Conservation (phyloP, 495 filamentous ascomycete species). For the Penicillium robsamsonii region DNA sequence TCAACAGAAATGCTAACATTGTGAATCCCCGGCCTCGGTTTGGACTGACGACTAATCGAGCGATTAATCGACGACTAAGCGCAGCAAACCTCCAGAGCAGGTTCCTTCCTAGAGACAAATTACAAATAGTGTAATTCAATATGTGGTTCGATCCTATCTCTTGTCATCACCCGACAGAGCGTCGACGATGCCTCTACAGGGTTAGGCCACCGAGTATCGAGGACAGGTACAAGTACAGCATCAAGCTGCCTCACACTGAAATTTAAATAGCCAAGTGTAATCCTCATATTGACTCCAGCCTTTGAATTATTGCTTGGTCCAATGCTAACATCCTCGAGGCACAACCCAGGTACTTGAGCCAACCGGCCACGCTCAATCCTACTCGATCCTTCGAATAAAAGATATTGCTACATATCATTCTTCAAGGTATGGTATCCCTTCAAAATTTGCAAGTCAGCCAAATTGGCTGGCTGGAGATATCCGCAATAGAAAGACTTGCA, state of each 20-base stretch:
- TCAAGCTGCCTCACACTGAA: background rate
- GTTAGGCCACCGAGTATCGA: background rate
- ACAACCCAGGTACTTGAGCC: background rate
- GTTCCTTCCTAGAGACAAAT: background rate
- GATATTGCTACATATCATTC: background rate
- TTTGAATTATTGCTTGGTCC: background rate
- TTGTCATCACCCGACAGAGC: background rate
- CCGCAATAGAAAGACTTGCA: background rate
- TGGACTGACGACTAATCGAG: too few relatives aligned
- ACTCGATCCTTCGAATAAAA: background rate
- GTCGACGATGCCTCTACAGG: background rate
- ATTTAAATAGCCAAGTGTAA: background rate
- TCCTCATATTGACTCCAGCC: background rate
- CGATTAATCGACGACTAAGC: too few relatives aligned
- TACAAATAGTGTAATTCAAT: background rate
- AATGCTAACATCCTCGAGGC: background rate
- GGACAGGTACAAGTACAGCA: background rate
- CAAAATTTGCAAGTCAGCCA: background rate
- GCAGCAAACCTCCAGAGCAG: too few relatives aligned
- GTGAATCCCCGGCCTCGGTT: too few relatives aligned
- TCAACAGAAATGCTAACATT: too few relatives aligned
- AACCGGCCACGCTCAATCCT: background rate
- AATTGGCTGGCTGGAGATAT: background rate
- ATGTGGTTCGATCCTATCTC: background rate
- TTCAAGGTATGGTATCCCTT: background rate